Base-by-base conservation (phyloP, 23 red algal genomes). In the Gracilaria caudata region DNA sequence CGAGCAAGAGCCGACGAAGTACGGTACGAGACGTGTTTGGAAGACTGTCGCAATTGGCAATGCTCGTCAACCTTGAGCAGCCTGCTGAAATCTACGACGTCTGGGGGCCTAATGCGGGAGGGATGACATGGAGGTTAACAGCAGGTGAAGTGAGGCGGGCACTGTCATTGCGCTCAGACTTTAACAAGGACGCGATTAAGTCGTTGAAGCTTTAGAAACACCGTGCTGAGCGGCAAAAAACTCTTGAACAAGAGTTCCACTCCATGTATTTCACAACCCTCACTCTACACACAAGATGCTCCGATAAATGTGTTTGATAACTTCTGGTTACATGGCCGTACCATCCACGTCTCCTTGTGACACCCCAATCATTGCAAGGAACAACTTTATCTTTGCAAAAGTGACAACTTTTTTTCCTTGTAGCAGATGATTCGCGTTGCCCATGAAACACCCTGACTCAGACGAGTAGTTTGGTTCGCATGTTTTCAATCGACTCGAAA, bases 1-100 rank as follows among this genome's bases (percentile, higher is more conserved):
- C 84, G 37, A 64, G 49, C 57, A 93, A 93, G 72, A 68, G 86
- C 45, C 61, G 86, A 23, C 74, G 92, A 64, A 92, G 89, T 21
- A 88, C 82, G 37, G 90, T 98, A 34, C 73, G 95, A 13, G 95
- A 98, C 57, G 89, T 98, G 21, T 98, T 98, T 83, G 92, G 90
- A 29, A 66, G 95, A 76, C 77, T 98, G 8, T 93, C 86, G 33
- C 95, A 98, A 47, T 19, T 93, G 2, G 83, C 89, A 10, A 87
- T 93, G 74, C 34, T 98, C 8, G 90, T 93, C 16, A 98, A 98
- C 80, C 47, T 93, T n/a, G 95, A 98, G 56, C 92, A 74, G 34
- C 95, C 89, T 29, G 78, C 73, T 0, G 95, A 98, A 55, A 73
- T 93, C 23, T 89, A 93, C 77, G 95, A 93, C 30, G 61, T 93